Evolutionary conservation across 2,329 filamentous ascomycete genomes (phyloP), one percentile per base, ranked within the genome.

Genomic region (Stagonosporopsis cucurbitacearum): DNA sequence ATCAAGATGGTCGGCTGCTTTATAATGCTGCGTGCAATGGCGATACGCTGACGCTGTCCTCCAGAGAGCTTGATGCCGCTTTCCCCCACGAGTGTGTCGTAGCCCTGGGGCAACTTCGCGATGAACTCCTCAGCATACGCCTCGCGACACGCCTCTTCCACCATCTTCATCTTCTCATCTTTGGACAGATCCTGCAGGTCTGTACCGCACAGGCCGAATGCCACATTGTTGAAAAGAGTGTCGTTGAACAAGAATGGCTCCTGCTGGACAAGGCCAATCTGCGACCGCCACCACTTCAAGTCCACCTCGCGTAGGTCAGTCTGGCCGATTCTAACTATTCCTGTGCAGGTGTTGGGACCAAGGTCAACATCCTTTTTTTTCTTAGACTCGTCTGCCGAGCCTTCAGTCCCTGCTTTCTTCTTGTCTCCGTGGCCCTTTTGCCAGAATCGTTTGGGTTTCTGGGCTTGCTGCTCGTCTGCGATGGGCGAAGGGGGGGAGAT

Each of bases 21-120:
- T 49, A 92, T 81, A 25, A 92, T 86, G 11, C 87, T 87, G 7
- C 89, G 81, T 0, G 89, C 89, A 58, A 92, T 92, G 2, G 90
- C 88, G 22, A 96, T 82, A 5, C 92, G 85, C 71, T 96, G 91
- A n/a, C 90, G 85, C 71, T 96, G 91, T 0, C 92, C 92, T n/a
- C 91, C 89, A 11, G 88, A 92, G 1, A 96, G 78, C 69, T 90
- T 91, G 43, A 89, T 88, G 4, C 91, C 91, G 25, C 84, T 84
- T 68, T 94, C 90, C 1, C 91, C 91, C 1, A 95, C 90, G 8
- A 84, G 75, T 0, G 91, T 92, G 4, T 88, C 82, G 67, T 93
- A 93, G 1, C 86, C 85, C 78, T 90, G 44, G 4, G 74, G 75
- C 13, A 77, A 57, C 45, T 64, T 69, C 7, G 59, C 53, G 33